Conservation (phyloP, 441 rosid species). For the Sinapis alba region DNA sequence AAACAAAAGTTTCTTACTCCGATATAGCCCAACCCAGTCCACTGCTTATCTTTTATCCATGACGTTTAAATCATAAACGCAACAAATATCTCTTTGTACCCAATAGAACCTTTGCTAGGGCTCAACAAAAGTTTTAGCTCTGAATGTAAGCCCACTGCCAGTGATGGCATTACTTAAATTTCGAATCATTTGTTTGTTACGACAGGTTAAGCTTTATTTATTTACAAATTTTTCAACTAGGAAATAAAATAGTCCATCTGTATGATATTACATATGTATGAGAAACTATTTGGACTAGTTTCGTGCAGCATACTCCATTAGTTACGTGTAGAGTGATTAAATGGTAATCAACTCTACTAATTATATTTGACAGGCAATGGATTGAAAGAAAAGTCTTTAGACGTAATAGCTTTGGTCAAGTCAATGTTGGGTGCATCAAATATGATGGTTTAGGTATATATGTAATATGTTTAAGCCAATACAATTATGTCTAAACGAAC, state of each 20-base stretch:
- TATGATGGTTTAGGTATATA: no score
- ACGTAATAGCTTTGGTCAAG: slow-evolving; percentile 17
- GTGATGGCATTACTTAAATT: not conserved
- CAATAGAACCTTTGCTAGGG: not conserved
- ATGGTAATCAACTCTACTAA: no score
- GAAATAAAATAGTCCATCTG: not conserved
- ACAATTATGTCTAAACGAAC: no score
- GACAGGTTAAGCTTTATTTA: not conserved
- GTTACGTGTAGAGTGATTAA: not conserved
- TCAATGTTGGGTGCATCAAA: slow-evolving; percentile 9
- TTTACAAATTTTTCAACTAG: not conserved
- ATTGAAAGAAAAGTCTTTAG: slow-evolving; percentile 9
- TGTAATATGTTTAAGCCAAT: no score
- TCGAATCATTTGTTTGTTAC: not conserved
- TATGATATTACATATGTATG: not conserved
- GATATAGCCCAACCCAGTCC: not conserved
- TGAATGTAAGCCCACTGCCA: not conserved
- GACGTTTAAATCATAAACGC: not conserved
- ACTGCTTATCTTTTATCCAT: not conserved
- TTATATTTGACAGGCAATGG: not conserved
- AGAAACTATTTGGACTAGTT: not conserved
- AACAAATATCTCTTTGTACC: not conserved
- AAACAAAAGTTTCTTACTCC: not conserved
- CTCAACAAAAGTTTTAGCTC: not conserved
- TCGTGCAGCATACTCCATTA: slow-evolving; percentile 2